These are phyloP conservation scores for Ascobolus immersus DNA, from an alignment of 495 filamentous ascomycete genomes.

Conservation along the genomic window DNA sequence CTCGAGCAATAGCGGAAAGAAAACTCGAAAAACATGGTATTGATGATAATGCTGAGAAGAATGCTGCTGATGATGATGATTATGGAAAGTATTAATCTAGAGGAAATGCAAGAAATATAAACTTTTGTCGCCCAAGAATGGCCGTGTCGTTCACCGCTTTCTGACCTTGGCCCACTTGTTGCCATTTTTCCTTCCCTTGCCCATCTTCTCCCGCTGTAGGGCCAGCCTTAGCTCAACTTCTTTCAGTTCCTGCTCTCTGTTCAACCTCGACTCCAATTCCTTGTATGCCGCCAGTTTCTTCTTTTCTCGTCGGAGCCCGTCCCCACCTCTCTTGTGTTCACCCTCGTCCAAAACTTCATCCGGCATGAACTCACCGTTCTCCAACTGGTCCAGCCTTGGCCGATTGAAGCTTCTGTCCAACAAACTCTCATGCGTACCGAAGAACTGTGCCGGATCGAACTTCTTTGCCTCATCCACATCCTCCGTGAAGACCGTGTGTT, in stretches of 20 bases:
- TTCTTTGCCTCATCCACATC: constrained; percentile 25
- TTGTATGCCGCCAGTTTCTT: constrained; percentile 23
- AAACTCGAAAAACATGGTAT: too few relatives aligned
- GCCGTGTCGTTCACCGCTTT: too few relatives aligned
- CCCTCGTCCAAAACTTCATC: constrained; percentile 5
- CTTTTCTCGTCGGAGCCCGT: constrained; percentile 19
- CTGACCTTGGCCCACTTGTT: too few relatives aligned
- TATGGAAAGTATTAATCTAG: too few relatives aligned
- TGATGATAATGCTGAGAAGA: too few relatives aligned
- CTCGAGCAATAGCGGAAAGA: too few relatives aligned
- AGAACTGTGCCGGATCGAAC: constrained; percentile 17
- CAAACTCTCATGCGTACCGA: constrained; percentile 16
- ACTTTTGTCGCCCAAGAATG: too few relatives aligned
- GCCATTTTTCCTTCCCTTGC: too few relatives aligned
- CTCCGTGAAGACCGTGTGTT: constrained; percentile 33
- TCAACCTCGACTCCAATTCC: constrained; percentile 37
- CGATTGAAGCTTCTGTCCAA: constrained; percentile 15
- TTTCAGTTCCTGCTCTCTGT: constrained; percentile 42
- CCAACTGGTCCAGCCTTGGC: constrained; percentile 10
- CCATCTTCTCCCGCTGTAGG: constrained; percentile 52
- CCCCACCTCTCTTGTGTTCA: constrained; percentile 7
- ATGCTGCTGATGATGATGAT: too few relatives aligned
- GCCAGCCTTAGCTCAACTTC: constrained; percentile 55
- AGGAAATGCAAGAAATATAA: too few relatives aligned
- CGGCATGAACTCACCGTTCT: constrained; percentile 4